These are phyloP conservation scores for Chenopodium formosanum DNA, from an alignment of 148 eudicot genomes.

Conservation along the genomic window DNA sequence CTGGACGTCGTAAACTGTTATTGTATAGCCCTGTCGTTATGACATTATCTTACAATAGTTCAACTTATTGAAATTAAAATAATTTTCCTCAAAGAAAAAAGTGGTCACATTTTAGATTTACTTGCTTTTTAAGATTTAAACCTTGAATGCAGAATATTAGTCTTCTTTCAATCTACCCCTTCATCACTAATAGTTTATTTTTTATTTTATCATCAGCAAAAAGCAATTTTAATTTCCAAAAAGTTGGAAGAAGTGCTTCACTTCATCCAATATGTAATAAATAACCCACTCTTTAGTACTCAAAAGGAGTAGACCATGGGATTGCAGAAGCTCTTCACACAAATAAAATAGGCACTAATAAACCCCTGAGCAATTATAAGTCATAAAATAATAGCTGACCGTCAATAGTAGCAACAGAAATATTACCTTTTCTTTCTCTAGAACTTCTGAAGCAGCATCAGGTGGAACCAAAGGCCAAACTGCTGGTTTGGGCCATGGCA, in stretches of 20 bases:
- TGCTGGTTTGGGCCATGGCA: slow-evolving; percentile 97
- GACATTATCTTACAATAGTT: not conserved
- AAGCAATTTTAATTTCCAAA: not conserved
- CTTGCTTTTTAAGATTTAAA: too few species aligned
- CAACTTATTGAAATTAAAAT: not conserved
- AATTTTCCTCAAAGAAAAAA: too few species aligned
- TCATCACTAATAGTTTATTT: too few species aligned
- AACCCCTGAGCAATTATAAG: not conserved
- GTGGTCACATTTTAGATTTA: too few species aligned
- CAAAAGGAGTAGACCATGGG: not conserved
- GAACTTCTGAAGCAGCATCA: slow-evolving; percentile 78
- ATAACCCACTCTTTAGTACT: not conserved
- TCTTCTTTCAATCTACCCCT: too few species aligned
- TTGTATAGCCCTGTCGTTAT: not conserved
- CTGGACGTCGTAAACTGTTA: too few species aligned
- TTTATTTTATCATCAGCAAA: too few species aligned
- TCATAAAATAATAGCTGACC: not conserved
- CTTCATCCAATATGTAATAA: not conserved
- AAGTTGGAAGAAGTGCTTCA: not conserved
- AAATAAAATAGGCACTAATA: not conserved
- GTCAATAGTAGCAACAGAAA: not conserved
- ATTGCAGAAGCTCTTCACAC: not conserved
- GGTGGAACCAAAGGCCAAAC: slow-evolving; percentile 91
- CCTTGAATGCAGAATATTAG: too few species aligned
- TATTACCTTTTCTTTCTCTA: slow-evolving; percentile 83